A percentile compares a stretch with the other conserved stretches of the same genome.
These are phyloP conservation scores for Pythium scleroteichum DNA, from an alignment of 352 stramenopile genomes.

Conservation along the genomic window DNA sequence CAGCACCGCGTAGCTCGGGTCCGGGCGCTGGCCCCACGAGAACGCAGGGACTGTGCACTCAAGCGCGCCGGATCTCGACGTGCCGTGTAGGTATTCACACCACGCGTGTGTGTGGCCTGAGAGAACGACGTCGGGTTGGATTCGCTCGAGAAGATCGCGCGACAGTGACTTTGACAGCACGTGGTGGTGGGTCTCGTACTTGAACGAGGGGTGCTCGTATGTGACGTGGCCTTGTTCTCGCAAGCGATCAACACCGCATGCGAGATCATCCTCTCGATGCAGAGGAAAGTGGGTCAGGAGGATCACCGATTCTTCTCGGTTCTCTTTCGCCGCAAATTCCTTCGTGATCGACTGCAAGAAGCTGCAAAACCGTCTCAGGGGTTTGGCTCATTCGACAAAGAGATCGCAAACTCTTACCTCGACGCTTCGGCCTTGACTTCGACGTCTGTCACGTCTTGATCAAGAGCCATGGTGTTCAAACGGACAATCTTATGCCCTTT, in stretches of 20 bases:
- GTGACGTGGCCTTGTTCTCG: conserved; percentile 66
- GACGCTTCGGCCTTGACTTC: conserved; percentile 52
- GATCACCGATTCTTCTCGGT: conserved; percentile 34
- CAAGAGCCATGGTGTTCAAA: conserved; percentile 81
- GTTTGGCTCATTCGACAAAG: neutral
- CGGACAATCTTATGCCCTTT: conserved; percentile 57
- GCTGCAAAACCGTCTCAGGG: conserved; percentile 18
- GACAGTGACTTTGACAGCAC: conserved; percentile 65
- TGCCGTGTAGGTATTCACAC: conserved; percentile 49
- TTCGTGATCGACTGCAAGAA: conserved; percentile 52
- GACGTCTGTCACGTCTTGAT: conserved; percentile 48
- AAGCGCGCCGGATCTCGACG: neutral
- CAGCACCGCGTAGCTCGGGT: conserved; percentile 73
- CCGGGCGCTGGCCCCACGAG: conserved; percentile 75
- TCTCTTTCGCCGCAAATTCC: conserved; percentile 15
- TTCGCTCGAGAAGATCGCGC: conserved; percentile 42
- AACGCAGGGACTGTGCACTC: conserved; percentile 80
- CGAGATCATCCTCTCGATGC: conserved; percentile 54
- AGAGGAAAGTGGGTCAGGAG: conserved; percentile 69
- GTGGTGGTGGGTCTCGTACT: conserved; percentile 65
- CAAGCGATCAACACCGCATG: conserved; percentile 49
- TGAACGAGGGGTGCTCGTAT: conserved; percentile 73
- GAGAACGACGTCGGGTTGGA: conserved; percentile 56
- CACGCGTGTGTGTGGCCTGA: conserved; percentile 78
- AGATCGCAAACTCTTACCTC: conserved; percentile 32